A percentile compares a stretch with the other conserved stretches of the same genome.
These are phyloP conservation scores for Aspergillus fijiensis DNA, from an alignment of 2,329 filamentous ascomycete genomes.

Conservation along the genomic window DNA sequence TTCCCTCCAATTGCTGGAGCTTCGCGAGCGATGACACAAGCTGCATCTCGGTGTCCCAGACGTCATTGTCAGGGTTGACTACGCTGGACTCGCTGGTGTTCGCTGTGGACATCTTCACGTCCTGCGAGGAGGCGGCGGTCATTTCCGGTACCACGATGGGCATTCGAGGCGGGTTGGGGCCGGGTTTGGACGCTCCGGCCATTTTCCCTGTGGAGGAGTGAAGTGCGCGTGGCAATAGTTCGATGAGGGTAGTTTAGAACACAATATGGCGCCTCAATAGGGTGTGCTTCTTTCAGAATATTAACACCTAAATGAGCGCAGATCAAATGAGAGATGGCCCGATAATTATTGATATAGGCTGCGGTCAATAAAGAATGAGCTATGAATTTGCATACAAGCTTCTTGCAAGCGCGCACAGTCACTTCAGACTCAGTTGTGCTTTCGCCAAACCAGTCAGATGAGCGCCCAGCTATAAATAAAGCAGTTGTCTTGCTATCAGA, in stretches of 20 bases:
- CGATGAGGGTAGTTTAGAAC: no score
- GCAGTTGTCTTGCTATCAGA: not conserved
- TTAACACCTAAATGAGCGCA: not conserved
- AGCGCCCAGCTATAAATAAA: not conserved
- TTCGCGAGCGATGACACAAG: constrained; percentile 42
- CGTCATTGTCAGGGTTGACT: constrained; percentile 3
- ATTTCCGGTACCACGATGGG: not conserved
- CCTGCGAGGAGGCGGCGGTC: not conserved
- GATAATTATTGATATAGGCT: not conserved
- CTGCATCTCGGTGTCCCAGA: constrained; percentile 37
- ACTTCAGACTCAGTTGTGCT: not conserved
- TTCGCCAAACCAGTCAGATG: not conserved
- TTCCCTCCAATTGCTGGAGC: constrained; percentile 41
- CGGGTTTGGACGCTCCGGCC: not conserved
- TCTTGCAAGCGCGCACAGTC: not conserved
- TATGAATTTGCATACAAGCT: not conserved
- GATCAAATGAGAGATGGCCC: not conserved
- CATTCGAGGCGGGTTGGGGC: not conserved
- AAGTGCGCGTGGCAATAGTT: no score
- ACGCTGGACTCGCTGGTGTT: not conserved
- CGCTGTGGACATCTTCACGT: not conserved
- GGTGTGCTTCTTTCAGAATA: not conserved
- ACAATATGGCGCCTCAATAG: no score
- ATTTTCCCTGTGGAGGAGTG: not conserved
- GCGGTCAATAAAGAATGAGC: not conserved